Base-by-base conservation (phyloP, 2,329 filamentous ascomycete genomes). In the Microdochium paspali region DNA sequence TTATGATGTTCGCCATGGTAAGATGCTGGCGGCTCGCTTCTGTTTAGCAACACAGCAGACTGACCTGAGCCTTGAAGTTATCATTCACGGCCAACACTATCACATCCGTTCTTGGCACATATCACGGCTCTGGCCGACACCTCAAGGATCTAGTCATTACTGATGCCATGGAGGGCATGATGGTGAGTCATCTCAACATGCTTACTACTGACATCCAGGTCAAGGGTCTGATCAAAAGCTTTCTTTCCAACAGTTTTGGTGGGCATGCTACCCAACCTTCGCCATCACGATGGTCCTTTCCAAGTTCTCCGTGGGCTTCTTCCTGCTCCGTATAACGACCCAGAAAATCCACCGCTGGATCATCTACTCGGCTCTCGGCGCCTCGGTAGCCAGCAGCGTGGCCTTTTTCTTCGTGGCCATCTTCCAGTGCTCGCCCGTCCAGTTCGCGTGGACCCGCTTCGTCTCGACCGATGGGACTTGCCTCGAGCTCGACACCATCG, bases 401-500 rank as follows among this genome's bases (percentile, higher is more conserved):
- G 46, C 50, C 10, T 55, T 57, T 20, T 53, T 56, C 48, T 52
- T 53, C 40, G 52, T 54, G 25, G 51, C 51, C 3, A 39, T 56
- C 21, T 51, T 54, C 21, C 53, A 56, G 39, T 56, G 54, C 35
- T 32, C 51, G 18, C 54, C 54, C 6, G 40, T 56, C 12, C 46
- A 47, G 10, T 55, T 51, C 21, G 56, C 56, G 47, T 57, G 55
- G 55, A 26, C 47, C 40, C 51, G 50, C 45, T 18, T 40, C 35
- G 18, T 40, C 18, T 15, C 31, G 43, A 47, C 24, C 20, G 42
- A 48, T 5, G 51, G 61, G 3, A 46, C 43, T 3, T 64, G 61
- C 44, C 47, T 64, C 10, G 44, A 54, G 40, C 31, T 47, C 1
- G 59, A 64, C 2, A 61, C 68, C 35, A 66, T 77, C 9, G 66